A percentile compares a stretch with the other conserved stretches of the same genome.
Conservation (phyloP, 768 basidiomycete species). For the Suillus subaureus region DNA sequence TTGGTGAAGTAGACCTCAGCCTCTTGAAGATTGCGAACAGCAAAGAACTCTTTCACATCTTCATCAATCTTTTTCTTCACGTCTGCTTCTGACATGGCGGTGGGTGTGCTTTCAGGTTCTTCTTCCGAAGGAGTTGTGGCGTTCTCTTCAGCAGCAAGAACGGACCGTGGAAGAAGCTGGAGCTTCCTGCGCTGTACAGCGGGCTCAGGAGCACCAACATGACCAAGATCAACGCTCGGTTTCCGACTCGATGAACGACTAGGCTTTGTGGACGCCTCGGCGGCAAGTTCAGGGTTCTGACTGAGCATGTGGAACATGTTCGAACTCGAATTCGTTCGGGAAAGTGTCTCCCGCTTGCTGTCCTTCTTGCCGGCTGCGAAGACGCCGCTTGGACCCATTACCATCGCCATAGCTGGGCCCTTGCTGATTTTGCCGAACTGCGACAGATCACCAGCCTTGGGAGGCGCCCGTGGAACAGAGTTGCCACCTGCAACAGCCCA, state of each 20-base stretch:
- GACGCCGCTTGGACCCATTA: constrained; percentile 84
- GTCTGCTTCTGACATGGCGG: constrained; percentile 57
- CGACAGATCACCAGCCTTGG: constrained; percentile 77
- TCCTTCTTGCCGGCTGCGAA: constrained; percentile 76
- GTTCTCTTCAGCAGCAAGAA: constrained; percentile 25
- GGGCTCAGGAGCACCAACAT: constrained; percentile 47
- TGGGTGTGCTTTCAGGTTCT: constrained; percentile 41
- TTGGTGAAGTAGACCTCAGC: too few species aligned
- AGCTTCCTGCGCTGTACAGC: constrained; percentile 65
- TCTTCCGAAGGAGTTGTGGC: constrained; percentile 50
- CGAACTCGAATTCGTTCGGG: constrained; percentile 72
- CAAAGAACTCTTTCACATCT: too few species aligned
- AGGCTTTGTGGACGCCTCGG: constrained; percentile 56
- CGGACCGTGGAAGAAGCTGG: constrained; percentile 66
- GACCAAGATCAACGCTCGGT: constrained; percentile 30
- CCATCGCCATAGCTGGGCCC: constrained; percentile 64
- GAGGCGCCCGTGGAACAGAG: constrained; percentile 52
- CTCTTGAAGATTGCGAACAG: too few species aligned
- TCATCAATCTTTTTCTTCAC: too few species aligned
- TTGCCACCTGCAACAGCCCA: constrained; percentile 79
- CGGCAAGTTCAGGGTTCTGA: constrained; percentile 56
- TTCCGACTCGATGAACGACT: constrained; percentile 36
- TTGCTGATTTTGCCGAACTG: constrained; percentile 87
- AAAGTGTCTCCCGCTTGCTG: constrained; percentile 67
- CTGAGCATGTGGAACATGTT: constrained; percentile 91